Evolutionary conservation across 176 grass and related monocot genomes (phyloP).

Genomic region (Canna indica): DNA sequence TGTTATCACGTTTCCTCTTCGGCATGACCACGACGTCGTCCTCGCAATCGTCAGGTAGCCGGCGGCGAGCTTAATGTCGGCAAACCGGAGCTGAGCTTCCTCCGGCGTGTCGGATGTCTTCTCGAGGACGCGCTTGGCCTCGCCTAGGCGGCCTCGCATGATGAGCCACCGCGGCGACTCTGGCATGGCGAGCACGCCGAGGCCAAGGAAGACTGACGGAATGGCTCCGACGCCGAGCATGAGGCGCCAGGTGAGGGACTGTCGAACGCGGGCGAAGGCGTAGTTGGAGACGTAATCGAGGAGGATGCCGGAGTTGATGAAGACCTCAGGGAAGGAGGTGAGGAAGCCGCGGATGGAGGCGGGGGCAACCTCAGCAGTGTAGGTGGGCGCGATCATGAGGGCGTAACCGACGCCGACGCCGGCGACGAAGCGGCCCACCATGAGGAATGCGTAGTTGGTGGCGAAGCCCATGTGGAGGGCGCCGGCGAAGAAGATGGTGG

Average conservation of each 20-base stretch:
- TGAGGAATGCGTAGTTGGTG: conserved; percentile 21
- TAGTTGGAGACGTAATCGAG: conserved; percentile 23
- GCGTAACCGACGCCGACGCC: conserved; percentile 22
- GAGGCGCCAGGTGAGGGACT: conserved; percentile 6
- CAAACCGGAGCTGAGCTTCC: conserved; percentile 9
- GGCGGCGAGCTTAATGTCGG: conserved; percentile 10
- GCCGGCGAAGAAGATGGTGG: conserved; percentile 15
- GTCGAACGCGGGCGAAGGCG: conserved; percentile 7
- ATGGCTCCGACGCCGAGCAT: conserved; percentile 21
- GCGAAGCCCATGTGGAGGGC: conserved; percentile 21
- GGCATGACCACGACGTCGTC: conserved; percentile 1
- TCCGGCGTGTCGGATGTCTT: conserved; percentile 13
- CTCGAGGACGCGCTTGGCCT: neutral
- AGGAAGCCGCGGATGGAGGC: conserved; percentile 19
- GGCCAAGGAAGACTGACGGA: conserved; percentile 7
- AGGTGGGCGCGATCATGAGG: conserved; percentile 8
- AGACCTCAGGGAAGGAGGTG: conserved; percentile 20
- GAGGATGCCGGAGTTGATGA: conserved; percentile 24
- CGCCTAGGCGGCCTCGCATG: conserved; percentile 16
- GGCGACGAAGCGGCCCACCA: conserved; percentile 25
- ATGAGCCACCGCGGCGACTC: conserved; percentile 21
- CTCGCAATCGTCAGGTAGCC: conserved; percentile 1
- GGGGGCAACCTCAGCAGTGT: conserved; percentile 16
- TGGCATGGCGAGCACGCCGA: conserved; percentile 19
- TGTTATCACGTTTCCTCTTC: neutral